phyloP scores from a whole-genome alignment of 345 rosid genomes.

The Gossypium herbaceum region DNA sequence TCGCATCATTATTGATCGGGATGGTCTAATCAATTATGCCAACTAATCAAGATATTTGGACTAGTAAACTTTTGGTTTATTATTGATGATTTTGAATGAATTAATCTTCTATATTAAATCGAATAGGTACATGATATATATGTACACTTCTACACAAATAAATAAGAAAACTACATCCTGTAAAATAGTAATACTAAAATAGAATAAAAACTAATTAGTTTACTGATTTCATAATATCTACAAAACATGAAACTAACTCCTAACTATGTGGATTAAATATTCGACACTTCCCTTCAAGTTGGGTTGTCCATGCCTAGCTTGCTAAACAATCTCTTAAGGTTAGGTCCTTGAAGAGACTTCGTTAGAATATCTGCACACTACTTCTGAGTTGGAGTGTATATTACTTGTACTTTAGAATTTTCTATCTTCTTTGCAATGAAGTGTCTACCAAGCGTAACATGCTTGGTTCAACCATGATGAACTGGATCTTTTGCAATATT shows the following conservation, averaged over 20 bases:
- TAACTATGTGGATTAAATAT: too few species aligned
- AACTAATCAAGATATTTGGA: too few species aligned
- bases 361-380: background rate
- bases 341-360: background rate
- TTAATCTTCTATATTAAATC: too few species aligned
- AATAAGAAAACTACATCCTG: background rate
- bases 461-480: background rate
- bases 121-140: too few species aligned
- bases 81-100: background rate
- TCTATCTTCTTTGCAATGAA: background rate
- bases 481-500: background rate
- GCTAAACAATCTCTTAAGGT: background rate
- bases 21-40: too few species aligned
- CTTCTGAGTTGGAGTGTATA: background rate
- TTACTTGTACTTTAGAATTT: background rate
- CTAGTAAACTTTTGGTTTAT: background rate
- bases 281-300: background rate
- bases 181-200: background rate
- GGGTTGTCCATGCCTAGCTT: background rate
- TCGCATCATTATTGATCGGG: too few species aligned
- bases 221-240: background rate
- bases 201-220: too few species aligned
- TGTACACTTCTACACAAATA: background rate
- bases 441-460: background rate
- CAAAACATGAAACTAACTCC: too few species aligned